A percentile compares a stretch with the other conserved stretches of the same genome.
These are phyloP conservation scores for Syzygium aqueum DNA, from an alignment of 345 rosid genomes.

Conservation along the genomic window DNA sequence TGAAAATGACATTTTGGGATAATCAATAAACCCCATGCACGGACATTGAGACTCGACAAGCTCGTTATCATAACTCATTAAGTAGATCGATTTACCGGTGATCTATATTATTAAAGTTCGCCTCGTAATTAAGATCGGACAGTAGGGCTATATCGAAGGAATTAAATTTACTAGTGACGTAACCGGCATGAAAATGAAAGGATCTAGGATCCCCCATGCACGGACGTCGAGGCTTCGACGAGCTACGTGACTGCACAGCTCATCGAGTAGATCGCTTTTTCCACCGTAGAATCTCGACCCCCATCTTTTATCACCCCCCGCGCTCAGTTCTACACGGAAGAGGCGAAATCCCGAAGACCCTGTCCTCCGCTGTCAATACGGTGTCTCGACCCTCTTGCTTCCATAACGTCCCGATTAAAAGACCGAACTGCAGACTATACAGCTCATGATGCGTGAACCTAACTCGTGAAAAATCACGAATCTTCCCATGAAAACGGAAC, in stretches of 20 bases:
- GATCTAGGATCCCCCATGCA: not conserved
- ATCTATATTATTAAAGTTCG: too few species aligned
- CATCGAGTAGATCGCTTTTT: rapidly evolving
- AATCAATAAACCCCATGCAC: not conserved
- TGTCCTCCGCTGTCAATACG: not conserved
- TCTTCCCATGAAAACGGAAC: not conserved
- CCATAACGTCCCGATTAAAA: too few species aligned
- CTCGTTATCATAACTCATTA: not conserved
- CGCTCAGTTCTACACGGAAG: rapidly evolving
- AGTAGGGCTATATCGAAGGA: too few species aligned
- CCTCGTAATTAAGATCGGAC: too few species aligned
- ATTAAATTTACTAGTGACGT: too few species aligned
- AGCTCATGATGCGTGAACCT: not conserved
- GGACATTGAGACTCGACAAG: not conserved
- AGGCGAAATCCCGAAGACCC: rapidly evolving
- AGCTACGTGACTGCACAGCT: not conserved
- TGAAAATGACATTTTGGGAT: too few species aligned
- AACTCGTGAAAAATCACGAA: not conserved
- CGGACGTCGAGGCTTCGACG: rapidly evolving
- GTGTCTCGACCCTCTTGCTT: not conserved
- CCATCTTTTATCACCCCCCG: not conserved
- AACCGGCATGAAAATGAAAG: not conserved
- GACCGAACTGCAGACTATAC: not conserved
- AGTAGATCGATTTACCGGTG: too few species aligned
- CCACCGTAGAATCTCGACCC: rapidly evolving